A percentile compares a stretch with the other conserved stretches of the same genome.
These are phyloP conservation scores for Phytophthora citrophthora DNA, from an alignment of 352 stramenopile genomes.

Conservation along the genomic window DNA sequence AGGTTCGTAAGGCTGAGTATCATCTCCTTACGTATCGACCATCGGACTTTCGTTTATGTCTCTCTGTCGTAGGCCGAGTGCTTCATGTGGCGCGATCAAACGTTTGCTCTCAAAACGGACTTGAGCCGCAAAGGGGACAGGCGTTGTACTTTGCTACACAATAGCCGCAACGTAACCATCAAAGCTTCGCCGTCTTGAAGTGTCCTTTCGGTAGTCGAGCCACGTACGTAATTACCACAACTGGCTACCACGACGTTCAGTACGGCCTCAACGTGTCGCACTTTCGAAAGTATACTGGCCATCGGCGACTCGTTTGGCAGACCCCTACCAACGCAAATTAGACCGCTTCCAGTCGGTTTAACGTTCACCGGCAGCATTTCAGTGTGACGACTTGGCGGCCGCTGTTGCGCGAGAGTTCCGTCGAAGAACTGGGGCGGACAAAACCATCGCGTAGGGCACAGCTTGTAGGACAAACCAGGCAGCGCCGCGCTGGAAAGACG, in stretches of 20 bases:
- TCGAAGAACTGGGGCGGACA: constrained; percentile 31
- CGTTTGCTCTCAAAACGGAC: constrained; percentile 7
- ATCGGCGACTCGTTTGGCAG: constrained; percentile 4
- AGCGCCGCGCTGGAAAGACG: constrained; percentile 33
- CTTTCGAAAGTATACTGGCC: constrained; percentile 10
- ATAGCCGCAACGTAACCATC: constrained; percentile 11
- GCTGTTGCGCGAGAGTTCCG: constrained; percentile 33
- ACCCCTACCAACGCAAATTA: constrained; percentile 19
- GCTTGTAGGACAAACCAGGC: constrained; percentile 33
- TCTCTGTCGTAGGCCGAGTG: no score
- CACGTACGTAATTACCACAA: constrained; percentile 16
- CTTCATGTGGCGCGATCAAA: constrained; percentile 11
- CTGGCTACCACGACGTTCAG: constrained; percentile 14
- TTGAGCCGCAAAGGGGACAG: constrained; percentile 7
- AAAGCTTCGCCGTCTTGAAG: constrained; percentile 19
- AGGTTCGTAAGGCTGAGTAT: no score
- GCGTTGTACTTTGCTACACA: constrained; percentile 3
- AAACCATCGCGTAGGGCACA: constrained; percentile 37
- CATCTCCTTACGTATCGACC: no score
- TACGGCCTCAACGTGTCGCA: constrained; percentile 12
- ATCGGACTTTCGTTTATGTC: no score
- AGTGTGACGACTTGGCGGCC: constrained; percentile 27
- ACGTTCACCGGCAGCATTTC: constrained; percentile 19
- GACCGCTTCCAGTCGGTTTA: constrained; percentile 7
- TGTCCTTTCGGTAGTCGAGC: constrained; percentile 33